phyloP scores from a whole-genome alignment of 2,329 filamentous ascomycete genomes.

The Bertia moriformis region DNA sequence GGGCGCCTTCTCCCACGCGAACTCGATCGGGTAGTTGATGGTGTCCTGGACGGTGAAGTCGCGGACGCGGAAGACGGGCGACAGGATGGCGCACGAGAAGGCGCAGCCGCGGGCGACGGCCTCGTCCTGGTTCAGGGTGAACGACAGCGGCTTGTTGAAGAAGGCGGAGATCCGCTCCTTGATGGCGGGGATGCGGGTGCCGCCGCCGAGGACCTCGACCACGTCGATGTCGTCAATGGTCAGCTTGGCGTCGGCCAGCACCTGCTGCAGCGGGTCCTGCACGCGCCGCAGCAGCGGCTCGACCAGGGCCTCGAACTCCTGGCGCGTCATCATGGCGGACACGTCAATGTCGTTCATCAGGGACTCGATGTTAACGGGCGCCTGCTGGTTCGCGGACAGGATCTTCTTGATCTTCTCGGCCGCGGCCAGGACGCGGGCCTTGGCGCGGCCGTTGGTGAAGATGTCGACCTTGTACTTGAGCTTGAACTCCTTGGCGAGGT shows the following conservation, averaged over 20 bases:
- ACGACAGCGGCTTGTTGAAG: slow-evolving; percentile 85
- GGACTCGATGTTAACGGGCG: slow-evolving; percentile 94
- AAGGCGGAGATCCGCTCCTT: slow-evolving; percentile 81
- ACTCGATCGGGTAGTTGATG: slow-evolving; percentile 95
- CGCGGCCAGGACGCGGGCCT: slow-evolving; percentile 70
- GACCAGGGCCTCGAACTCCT: slow-evolving; percentile 84
- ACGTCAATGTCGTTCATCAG: slow-evolving; percentile 98
- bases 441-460: slow-evolving; percentile 74
- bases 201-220: slow-evolving; percentile 87
- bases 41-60: slow-evolving; percentile 97
- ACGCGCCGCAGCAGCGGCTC: slow-evolving; percentile 67
- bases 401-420: slow-evolving; percentile 99
- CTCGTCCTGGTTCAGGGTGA: slow-evolving; percentile 96
- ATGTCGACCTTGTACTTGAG: slow-evolving; percentile 97
- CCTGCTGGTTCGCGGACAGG: slow-evolving; percentile 82
- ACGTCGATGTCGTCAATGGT: slow-evolving; percentile 82
- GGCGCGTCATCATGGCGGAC: slow-evolving; percentile 72
- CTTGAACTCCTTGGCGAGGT: slow-evolving; percentile 91
- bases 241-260: slow-evolving; percentile 83
- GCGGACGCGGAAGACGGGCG: slow-evolving; percentile 92
- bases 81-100: slow-evolving; percentile 94
- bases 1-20: slow-evolving; percentile 94
- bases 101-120: slow-evolving; percentile 89
- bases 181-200: slow-evolving; percentile 80
- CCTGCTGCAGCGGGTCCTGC: slow-evolving; percentile 69